Evolutionary conservation across 192 early-diverging fungal genomes (phyloP).

Genomic region (Coemansia sp.): DNA sequence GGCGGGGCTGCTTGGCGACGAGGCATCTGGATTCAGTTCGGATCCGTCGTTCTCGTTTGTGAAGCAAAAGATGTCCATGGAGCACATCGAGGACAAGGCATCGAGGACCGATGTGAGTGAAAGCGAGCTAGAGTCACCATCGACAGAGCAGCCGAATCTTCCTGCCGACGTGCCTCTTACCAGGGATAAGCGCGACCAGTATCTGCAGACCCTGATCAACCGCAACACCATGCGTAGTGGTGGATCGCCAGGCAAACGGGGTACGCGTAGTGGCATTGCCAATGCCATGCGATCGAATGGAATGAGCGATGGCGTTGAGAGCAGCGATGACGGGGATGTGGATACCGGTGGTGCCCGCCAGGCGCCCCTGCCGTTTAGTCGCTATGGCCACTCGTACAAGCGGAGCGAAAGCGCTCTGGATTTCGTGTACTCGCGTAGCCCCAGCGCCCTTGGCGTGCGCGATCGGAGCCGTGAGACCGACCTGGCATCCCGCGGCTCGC

Average conservation of each 20-base stretch:
- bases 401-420: constrained; percentile 44
- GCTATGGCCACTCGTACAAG: constrained; percentile 34
- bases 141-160: neutral
- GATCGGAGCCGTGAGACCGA: constrained; percentile 18
- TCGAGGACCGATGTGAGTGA: constrained; percentile 8
- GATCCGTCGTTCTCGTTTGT: constrained; percentile 20
- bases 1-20: constrained; percentile 33
- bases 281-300: constrained; percentile 26
- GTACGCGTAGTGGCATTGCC: constrained; percentile 23
- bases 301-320: constrained; percentile 3
- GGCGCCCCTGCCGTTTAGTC: neutral
- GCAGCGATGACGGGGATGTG: constrained; percentile 28
- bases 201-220: constrained; percentile 50
- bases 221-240: constrained; percentile 47
- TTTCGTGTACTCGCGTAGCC: constrained; percentile 17
- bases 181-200: constrained; percentile 54
- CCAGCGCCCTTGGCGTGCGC: constrained; percentile 21
- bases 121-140: constrained; percentile 17
- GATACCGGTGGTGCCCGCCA: constrained; percentile 7
- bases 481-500: constrained; percentile 9
- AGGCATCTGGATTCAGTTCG: constrained; percentile 1
- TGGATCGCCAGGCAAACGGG: constrained; percentile 33
- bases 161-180: constrained; percentile 44
- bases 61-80: constrained; percentile 6
- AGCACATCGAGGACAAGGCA: constrained; percentile 9